A percentile compares a stretch with the other conserved stretches of the same genome.
phyloP scores from a whole-genome alignment of 169 alveolate species.

The Plasmodium gonderi region DNA sequence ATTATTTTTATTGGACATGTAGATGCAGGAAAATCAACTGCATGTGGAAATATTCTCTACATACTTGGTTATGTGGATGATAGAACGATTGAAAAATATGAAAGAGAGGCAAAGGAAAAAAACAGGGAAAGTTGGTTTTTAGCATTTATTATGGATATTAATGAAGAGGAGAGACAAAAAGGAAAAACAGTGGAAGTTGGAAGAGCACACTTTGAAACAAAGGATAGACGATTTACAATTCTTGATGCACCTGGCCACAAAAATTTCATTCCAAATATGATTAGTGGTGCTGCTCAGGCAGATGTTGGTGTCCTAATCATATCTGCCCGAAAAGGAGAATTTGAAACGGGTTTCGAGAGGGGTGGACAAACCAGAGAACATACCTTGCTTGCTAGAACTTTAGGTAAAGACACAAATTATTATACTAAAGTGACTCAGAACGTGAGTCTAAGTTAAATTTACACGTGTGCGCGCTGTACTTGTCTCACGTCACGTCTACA shows the following conservation, averaged over 20 bases:
- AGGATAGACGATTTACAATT: constrained; percentile 95
- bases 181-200: constrained; percentile 99
- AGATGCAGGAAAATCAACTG: constrained; percentile 99
- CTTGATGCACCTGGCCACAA: constrained; percentile 99
- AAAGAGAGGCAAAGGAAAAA: constrained; percentile 98
- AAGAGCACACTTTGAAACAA: constrained; percentile 95
- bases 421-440: background rate
- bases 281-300: constrained; percentile 99
- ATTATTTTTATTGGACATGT: constrained; percentile 99
- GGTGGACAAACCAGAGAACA: constrained; percentile 99
- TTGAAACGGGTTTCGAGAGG: constrained; percentile 99
- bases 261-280: constrained; percentile 99
- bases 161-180: constrained; percentile 98
- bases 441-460: too few species aligned
- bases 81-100: constrained; percentile 96
- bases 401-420: constrained; percentile 81
- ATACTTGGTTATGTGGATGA: constrained; percentile 95
- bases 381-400: constrained; percentile 98
- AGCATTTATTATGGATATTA: constrained; percentile 99
- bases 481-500: background rate
- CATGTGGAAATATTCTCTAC: constrained; percentile 96
- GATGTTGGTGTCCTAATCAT: constrained; percentile 99
- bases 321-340: constrained; percentile 98
- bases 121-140: constrained; percentile 99
- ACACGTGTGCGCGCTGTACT: too few species aligned